Percentiles rank a stretch among this genome's conserved stretches.
Evolutionary conservation across 768 basidiomycete species (phyloP).

Genomic region (Calocybe indica): DNA sequence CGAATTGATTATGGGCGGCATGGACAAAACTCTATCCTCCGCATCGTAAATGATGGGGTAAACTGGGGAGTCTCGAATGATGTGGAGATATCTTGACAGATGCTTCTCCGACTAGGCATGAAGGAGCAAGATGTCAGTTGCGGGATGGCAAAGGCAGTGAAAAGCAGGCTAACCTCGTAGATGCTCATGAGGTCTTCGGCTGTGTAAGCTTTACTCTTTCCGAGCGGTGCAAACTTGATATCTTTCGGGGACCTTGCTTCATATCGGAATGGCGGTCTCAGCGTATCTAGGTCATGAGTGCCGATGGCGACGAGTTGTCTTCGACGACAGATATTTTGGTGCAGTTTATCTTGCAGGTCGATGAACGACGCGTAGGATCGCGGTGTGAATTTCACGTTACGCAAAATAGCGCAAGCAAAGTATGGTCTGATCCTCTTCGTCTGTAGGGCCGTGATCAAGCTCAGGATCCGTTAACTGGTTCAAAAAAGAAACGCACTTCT

Average conservation of each 20-base stretch:
- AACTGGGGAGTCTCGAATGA: constrained; percentile 91
- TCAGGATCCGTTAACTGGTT: not conserved
- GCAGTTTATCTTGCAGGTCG: constrained; percentile 98
- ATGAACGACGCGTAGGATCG: constrained; percentile 95
- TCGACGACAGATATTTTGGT: constrained; percentile 89
- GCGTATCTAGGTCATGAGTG: constrained; percentile 92
- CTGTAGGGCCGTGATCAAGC: constrained; percentile 27
- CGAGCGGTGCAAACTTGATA: constrained; percentile 89
- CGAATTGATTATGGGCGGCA: constrained; percentile 98
- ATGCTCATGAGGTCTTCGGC: constrained; percentile 90
- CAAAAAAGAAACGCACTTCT: constrained; percentile 46
- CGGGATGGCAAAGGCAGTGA: not conserved
- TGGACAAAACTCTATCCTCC: constrained; percentile 81
- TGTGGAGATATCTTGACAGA: constrained; percentile 80
- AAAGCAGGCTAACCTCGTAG: constrained; percentile 68
- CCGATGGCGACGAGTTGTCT: constrained; percentile 93
- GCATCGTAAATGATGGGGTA: constrained; percentile 98
- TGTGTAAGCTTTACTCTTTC: constrained; percentile 71
- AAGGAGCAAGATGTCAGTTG: not conserved
- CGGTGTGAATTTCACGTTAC: constrained; percentile 84
- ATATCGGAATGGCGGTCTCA: constrained; percentile 84
- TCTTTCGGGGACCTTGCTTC: constrained; percentile 76
- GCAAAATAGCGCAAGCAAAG: constrained; percentile 87
- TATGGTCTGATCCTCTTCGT: constrained; percentile 80
- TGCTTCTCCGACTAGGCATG: constrained; percentile 79